phyloP scores from a whole-genome alignment of 371 early-diverging fungal species.

The Amoeboaphelidium protococcarum region DNA sequence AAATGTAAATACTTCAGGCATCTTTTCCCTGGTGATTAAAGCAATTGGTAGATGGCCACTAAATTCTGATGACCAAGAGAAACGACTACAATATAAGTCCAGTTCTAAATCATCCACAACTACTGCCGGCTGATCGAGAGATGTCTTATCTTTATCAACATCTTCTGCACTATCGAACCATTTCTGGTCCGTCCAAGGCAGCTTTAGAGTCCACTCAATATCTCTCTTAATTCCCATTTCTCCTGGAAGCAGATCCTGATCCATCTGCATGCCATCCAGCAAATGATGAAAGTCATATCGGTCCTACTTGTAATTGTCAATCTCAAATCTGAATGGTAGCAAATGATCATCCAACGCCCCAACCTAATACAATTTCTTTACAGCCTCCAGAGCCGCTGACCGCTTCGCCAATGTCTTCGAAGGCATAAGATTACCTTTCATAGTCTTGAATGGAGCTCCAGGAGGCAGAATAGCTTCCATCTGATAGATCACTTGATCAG shows the following conservation, averaged over 20 bases:
- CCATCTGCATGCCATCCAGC: background rate
- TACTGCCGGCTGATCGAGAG: too few relatives aligned
- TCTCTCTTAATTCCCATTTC: background rate
- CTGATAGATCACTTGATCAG: conserved; percentile 11
- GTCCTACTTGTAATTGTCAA: background rate
- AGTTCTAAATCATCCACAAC: too few relatives aligned
- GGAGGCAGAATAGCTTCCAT: conserved; percentile 29
- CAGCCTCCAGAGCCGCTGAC: conserved; percentile 35
- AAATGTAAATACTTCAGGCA: too few relatives aligned
- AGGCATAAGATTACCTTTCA: conserved; percentile 22
- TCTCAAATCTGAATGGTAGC: conserved; percentile 19
- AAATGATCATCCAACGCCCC: conserved; percentile 47
- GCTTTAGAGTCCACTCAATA: background rate
- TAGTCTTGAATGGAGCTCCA: conserved; percentile 27
- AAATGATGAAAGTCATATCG: background rate
- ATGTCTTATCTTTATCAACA: too few relatives aligned
- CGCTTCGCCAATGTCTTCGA: conserved; percentile 38
- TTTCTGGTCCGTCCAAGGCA: background rate
- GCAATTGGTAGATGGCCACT: too few relatives aligned
- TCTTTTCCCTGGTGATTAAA: too few relatives aligned
- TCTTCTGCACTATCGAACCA: background rate
- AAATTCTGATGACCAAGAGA: too few relatives aligned
- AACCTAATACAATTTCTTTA: conserved; percentile 26
- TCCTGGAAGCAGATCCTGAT: background rate
- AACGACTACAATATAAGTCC: too few relatives aligned